Evolutionary conservation across 176 grass and related monocot genomes (phyloP).

Genomic region (Carex myosuroides): DNA sequence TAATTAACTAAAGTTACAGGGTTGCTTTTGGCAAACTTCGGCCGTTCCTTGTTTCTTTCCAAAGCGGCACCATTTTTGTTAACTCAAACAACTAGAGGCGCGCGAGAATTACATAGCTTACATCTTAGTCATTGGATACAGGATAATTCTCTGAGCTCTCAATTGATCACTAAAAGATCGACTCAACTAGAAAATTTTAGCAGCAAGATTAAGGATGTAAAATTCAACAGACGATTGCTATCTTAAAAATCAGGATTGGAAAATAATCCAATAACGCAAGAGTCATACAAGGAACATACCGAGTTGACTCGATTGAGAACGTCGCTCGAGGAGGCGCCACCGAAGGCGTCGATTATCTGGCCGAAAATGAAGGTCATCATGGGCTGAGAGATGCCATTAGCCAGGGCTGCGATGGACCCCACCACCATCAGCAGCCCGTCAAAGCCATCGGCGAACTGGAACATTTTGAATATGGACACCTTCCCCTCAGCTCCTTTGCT

Average conservation of each 20-base stretch:
- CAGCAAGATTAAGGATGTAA: neutral
- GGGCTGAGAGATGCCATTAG: constrained; percentile 25
- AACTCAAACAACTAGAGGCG: neutral
- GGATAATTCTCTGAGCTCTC: neutral
- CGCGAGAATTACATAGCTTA: neutral
- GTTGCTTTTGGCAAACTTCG: neutral
- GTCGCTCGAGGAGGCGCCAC: constrained; percentile 3
- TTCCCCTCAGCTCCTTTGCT: neutral
- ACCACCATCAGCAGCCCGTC: constrained; percentile 26
- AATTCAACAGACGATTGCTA: neutral
- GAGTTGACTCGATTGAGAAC: constrained; percentile 32
- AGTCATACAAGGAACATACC: neutral
- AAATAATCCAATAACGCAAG: neutral
- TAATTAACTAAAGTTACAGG: neutral
- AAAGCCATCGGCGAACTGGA: constrained; percentile 26
- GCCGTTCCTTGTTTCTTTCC: neutral
- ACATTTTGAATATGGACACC: constrained; percentile 23
- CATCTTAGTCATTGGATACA: too few species aligned
- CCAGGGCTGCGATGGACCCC: constrained; percentile 15
- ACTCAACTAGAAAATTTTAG: too few species aligned
- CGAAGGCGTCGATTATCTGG: constrained; percentile 31
- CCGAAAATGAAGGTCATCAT: constrained; percentile 44
- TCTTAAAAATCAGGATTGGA: neutral
- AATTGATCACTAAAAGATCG: neutral
- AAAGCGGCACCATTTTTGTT: neutral